Evolutionary conservation across 345 rosid genomes (phyloP), one percentile per base, ranked within the genome.

Genomic region (Eutrema yunnanense): DNA sequence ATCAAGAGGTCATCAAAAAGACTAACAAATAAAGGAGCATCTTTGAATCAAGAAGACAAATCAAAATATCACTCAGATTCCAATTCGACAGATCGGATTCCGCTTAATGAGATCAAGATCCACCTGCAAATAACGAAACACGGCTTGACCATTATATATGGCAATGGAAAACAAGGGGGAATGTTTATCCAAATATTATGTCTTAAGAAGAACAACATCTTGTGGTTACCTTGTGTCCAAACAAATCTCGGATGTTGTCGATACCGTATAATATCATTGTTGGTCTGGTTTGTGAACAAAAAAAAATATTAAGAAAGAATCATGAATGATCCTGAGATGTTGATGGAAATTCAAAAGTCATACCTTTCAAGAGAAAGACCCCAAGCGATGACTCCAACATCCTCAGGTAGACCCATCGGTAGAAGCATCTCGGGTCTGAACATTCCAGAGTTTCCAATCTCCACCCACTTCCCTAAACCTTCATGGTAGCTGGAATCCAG

Each of bases 331-430:
- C 33, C 33, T 30, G 33, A 30, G 33, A 30, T 30, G 64, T 27
- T 73, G 9, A 19, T n/a, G 5, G 34, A 4, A 3, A 61, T 11
- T 32, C 5, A 41, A 41, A 61, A 32, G 10, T 8, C 34, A 13
- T 82, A 95, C 99, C 99, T 92, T 84, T 92, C 99, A 38, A 95
- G 98, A 16, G 96, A 92, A 67, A 95, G 96, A 41, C 98, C 98
- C 96, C 99, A 92, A 30, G 99, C 97, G 53, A 92, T 88, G 30
- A 92, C 96, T 19, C 83, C 81, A 37, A 89, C 89, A 74, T 94
- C 99, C 72, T 94, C 93, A 2, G 96, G 92, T 37, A 94, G 82
- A 70, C 97, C 99, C 99, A 94, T 92, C 1, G 97, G 97, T 43
- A 62, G 90, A 53, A 94, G 76, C 99, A 89, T 94, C 78, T 94